These are phyloP conservation scores for Chaetomium fimeti DNA, from an alignment of 495 filamentous ascomycete genomes.

Conservation along the genomic window DNA sequence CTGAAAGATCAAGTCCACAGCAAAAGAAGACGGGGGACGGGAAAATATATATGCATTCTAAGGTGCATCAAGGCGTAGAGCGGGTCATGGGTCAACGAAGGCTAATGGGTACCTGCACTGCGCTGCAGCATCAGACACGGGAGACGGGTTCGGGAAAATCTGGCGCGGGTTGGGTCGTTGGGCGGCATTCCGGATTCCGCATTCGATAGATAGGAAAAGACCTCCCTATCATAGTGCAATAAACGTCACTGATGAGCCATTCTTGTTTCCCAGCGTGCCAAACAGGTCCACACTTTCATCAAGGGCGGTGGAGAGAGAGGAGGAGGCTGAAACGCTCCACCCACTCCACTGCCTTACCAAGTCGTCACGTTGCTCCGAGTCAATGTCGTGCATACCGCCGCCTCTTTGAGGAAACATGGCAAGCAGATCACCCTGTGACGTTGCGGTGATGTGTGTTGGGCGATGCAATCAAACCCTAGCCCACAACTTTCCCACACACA, in stretches of 20 bases:
- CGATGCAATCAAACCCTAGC: no score
- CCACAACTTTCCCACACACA: no score
- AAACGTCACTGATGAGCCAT: conserved; percentile 5
- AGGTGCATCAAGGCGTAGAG: conserved; percentile 2
- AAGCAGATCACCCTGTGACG: neutral
- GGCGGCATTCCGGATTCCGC: neutral
- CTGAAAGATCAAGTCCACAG: neutral
- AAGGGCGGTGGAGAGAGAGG: neutral
- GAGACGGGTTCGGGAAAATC: conserved; percentile 4
- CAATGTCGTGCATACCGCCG: neutral
- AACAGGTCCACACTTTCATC: neutral
- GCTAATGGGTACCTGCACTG: conserved; percentile 13
- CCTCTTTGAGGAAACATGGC: neutral
- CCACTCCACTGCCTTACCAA: neutral
- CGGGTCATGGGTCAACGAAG: neutral
- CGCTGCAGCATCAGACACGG: neutral
- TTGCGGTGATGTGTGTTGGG: neutral
- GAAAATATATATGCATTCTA: neutral
- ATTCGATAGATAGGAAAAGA: neutral
- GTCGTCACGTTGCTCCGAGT: neutral
- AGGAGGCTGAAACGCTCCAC: conserved; percentile 2
- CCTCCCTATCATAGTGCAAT: conserved; percentile 1
- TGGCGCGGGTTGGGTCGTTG: neutral
- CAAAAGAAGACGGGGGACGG: neutral
- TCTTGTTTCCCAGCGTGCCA: neutral